These are phyloP conservation scores for Suillus discolor DNA, from an alignment of 768 basidiomycete genomes.

Conservation along the genomic window DNA sequence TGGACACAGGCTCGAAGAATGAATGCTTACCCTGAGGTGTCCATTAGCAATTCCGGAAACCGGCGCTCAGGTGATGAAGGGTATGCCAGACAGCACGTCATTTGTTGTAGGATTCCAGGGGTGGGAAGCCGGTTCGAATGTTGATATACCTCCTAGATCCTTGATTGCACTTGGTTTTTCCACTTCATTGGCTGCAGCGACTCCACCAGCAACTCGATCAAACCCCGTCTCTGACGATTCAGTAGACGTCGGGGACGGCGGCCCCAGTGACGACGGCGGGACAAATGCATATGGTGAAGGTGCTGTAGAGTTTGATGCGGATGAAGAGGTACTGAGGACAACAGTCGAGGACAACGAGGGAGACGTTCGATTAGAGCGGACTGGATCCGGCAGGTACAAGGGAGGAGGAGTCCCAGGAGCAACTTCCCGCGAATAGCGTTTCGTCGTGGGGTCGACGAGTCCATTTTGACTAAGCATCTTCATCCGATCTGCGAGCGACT, in stretches of 20 bases:
- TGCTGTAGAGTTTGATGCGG: conserved; percentile 32
- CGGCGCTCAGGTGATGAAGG: conserved; percentile 11
- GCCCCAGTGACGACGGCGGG: conserved; percentile 69
- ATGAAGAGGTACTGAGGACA: conserved; percentile 18
- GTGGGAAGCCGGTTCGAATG: conserved; percentile 23
- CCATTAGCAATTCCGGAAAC: conserved; percentile 16
- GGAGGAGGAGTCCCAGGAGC: conserved; percentile 39
- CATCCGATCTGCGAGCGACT: conserved; percentile 81
- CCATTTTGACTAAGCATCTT: conserved; percentile 75
- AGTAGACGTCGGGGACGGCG: conserved; percentile 75
- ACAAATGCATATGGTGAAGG: conserved; percentile 69
- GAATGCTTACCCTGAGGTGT: conserved; percentile 22
- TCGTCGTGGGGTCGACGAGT: conserved; percentile 56
- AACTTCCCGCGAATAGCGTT: conserved; percentile 59
- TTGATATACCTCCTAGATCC: conserved; percentile 29
- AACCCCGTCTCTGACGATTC: conserved; percentile 60
- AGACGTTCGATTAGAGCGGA: conserved; percentile 43
- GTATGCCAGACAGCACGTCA: conserved; percentile 23
- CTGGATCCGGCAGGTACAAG: conserved; percentile 29
- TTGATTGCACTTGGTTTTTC: conserved; percentile 9
- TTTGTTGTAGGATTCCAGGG: conserved; percentile 18
- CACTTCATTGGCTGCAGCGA: neutral
- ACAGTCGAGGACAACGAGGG: conserved; percentile 27
- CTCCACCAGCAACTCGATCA: conserved; percentile 27
- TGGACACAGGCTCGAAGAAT: neutral